Base-by-base conservation (phyloP, 345 rosid genomes). In the Erysimum cheiranthoides region DNA sequence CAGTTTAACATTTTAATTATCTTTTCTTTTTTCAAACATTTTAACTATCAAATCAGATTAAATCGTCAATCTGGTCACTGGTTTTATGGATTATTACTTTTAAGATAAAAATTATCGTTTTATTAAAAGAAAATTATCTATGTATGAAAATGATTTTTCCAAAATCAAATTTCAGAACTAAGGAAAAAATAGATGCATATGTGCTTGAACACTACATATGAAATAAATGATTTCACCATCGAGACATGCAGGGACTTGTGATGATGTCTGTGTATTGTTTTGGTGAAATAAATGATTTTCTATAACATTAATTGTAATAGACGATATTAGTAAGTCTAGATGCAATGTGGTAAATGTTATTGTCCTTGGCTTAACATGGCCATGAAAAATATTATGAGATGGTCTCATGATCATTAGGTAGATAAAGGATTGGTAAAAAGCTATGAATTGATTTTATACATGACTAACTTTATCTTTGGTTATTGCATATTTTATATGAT, bases 291-390 rank as follows among this genome's bases (percentile, higher is more conserved):
- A 11, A 40, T 13, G 45, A 40, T 40, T 10, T 39, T 39, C 14
- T 10, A 3, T 10, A 40, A 39, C 43, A 39, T 6, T 42, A 42
- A 42, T 1, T 40, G 45, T 11, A 40, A 13, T 42, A 42, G n/a
- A 43, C 4, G 12, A 50, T 4, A 50, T 50, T 50, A 18, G 54
- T 21, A 18, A 18, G 54, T 18, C 54, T 50, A 3, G 56, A 51
- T 49, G 53, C 53, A 17, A 51, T 51, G 56, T 49, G 53, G 28
- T 49, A 49, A 9, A 49, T 17, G 8, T 49, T 49, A 49, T 49
- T 49, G 16, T 43, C n/a, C 8, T 43, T 16, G 4, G 51, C 25
- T 47, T 16, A 16, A 47, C 4, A 47, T 47, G 25, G 51, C 51
- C 51, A 16, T 47, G 18, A 16, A 46, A 8, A 16, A 8, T 47